Evolutionary conservation across 257 asterid species (phyloP).

Genomic region (Penstemon eatonii): DNA sequence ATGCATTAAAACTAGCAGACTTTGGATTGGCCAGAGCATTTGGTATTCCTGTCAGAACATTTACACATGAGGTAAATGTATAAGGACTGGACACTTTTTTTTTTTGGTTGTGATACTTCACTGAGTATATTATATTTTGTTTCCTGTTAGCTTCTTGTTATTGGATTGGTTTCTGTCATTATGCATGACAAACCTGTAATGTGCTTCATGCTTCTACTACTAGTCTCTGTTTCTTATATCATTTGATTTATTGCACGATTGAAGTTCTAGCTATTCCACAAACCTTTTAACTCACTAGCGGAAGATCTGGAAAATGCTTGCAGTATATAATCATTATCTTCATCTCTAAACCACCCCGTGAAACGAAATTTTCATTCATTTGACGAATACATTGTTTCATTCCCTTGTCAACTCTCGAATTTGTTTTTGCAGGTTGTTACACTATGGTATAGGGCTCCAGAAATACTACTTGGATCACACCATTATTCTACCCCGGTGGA

Average conservation of each 20-base stretch:
- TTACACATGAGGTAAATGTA: slow-evolving; percentile 76
- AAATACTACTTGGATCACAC: slow-evolving; percentile 88
- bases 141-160: slow-evolving; percentile 9
- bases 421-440: slow-evolving; percentile 75
- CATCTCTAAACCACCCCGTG: background rate
- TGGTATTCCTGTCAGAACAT: slow-evolving; percentile 95
- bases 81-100: slow-evolving; percentile 6
- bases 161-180: slow-evolving; percentile 2
- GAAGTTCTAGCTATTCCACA: no score
- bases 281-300: background rate
- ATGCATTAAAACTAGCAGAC: slow-evolving; percentile 90
- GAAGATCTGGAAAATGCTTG: background rate
- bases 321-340: background rate
- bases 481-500: slow-evolving; percentile 98
- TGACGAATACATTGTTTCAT: background rate
- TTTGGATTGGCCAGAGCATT: slow-evolving; percentile 97
- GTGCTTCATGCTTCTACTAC: background rate
- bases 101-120: slow-evolving; percentile 8
- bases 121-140: background rate
- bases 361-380: slow-evolving; percentile 1
- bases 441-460: slow-evolving; percentile 98
- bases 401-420: slow-evolving; percentile 13
- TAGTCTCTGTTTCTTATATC: no score
- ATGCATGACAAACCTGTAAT: slow-evolving; percentile 9
- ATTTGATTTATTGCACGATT: no score